Base-by-base conservation (phyloP, 176 grass and related monocot genomes). In the Guadua angustifolia region DNA sequence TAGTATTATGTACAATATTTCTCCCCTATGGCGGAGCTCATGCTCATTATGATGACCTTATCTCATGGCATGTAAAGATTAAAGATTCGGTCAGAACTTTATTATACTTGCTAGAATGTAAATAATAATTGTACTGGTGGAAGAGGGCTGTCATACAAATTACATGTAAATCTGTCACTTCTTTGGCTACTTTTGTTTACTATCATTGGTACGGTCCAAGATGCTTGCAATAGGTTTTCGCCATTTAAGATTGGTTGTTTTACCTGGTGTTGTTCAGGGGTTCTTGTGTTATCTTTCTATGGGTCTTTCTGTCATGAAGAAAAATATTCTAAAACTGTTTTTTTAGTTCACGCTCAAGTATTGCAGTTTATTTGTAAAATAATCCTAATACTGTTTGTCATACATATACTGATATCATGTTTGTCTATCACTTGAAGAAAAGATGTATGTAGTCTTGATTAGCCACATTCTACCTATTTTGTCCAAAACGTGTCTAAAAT, bases 51-150 rank as follows among this genome's bases (percentile, higher is more conserved):
- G 50, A 69, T 5, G 74, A 77, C 74, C 80, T 85, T 49, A 52
- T 90, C 62, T 53, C 81, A 79, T 83, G 36, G 60, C 62, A 79
- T 90, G 88, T 87, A 87, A 87, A 74, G 33, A 58, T 74, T 60
- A 11, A 75, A 69, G 35, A 75, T 89, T 59, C 60, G 60, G 75
- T 25, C 29, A 58, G 39, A 73, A 69, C 8, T 49, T 82, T 56
- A 39, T 64, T 70, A 86, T 79, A 56, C 51, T 79, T 66, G 40
- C 35, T 86, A 83, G 67, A 83, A 61, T 90, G 88, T 90, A 86
- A 82, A 87, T 51, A 33, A 53, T 86, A 74, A 50, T 1, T 83
- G 33, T 90, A 69, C 17, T 74, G 2, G 79, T 86, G 69, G 29
- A 83, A 58, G 81, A 83, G 5, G 83, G 59, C 22, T 79, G 32